Base-by-base conservation (phyloP, 495 filamentous ascomycete species). In the Talaromyces nanjingensis region DNA sequence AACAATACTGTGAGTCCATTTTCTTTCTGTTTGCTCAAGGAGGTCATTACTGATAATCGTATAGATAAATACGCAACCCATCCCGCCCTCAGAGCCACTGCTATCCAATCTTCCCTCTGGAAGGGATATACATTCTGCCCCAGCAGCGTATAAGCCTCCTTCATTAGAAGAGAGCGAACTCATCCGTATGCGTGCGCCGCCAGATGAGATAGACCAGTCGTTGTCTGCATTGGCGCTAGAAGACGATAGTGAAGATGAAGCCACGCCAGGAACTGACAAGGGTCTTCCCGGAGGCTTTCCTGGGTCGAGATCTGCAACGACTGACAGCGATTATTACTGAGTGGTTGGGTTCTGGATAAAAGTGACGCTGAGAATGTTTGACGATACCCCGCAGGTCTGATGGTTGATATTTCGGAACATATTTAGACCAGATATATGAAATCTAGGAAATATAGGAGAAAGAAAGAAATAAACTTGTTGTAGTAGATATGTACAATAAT, bases 51-150 rank as follows among this genome's bases (percentile, higher is more conserved):
- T 64, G 39, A 64, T 47, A 11, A 31, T 18, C 25, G 45, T n/a
- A 49, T 62, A 93, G 91, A 88, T 96, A 49, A 89, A 91, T 60
- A 89, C 90, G 1, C 93, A 98, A 68, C 27, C 80, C 6, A 83
- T 98, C 34, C 91, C 92, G 0, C 81, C 88, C 0, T 83, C 82
- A 16, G 84, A 84, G 2, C 83, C 87, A 11, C 72, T 97, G 7
- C 73, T 96, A 2, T 80, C 89, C 6, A 87, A 84, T 56, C 85
- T 98, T 70, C 94, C 94, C 0, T 91, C 89, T 0, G 93, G 94
- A 7, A 83, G 94, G 37, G 93, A 98, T 69, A 89, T 96, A 34
- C 88, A 96, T 71, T 81, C 77, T 4, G 68, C 88, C 16, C 76
- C 76, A 4, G 83, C 81, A 64, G 77, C 79, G 1, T 93, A 83